phyloP scores from a whole-genome alignment of 371 early-diverging fungal genomes.

The Funneliformis caledonium region DNA sequence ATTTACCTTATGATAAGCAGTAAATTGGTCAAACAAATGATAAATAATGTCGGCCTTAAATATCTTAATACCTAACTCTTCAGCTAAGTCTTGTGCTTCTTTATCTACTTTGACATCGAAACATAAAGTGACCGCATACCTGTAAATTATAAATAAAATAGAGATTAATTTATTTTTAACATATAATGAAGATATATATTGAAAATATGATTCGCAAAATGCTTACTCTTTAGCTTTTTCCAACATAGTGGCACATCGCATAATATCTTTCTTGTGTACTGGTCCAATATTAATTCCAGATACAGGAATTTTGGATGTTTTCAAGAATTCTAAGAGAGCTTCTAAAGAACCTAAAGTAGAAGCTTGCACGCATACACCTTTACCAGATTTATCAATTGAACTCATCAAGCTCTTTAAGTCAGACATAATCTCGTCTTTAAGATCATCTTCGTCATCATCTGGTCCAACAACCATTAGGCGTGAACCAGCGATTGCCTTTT shows the following conservation, averaged over 20 bases:
- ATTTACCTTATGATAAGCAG: conserved; percentile 70
- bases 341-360: conserved; percentile 99
- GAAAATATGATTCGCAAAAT: background rate
- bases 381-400: conserved; percentile 84
- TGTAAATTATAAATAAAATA: background rate
- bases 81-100: conserved; percentile 95
- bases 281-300: conserved; percentile 98
- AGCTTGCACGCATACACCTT: conserved; percentile 99
- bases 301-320: conserved; percentile 95
- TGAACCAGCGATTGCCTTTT: conserved; percentile 99
- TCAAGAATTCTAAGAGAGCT: conserved; percentile 97
- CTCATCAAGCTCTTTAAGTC: conserved; percentile 82
- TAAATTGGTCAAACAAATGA: conserved; percentile 98
- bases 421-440: conserved; percentile 93
- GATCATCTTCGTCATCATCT: conserved; percentile 96
- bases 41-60: conserved; percentile 99
- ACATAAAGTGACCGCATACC: conserved; percentile 90
- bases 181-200: background rate
- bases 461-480: conserved; percentile 92
- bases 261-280: conserved; percentile 98
- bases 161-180: too few relatives aligned
- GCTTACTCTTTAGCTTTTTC: conserved; percentile 84
- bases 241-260: conserved; percentile 92
- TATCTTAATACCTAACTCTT: conserved; percentile 91
- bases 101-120: conserved; percentile 99